phyloP scores from a whole-genome alignment of 768 basidiomycete genomes.

The Phylloporus rhodoxanthus region DNA sequence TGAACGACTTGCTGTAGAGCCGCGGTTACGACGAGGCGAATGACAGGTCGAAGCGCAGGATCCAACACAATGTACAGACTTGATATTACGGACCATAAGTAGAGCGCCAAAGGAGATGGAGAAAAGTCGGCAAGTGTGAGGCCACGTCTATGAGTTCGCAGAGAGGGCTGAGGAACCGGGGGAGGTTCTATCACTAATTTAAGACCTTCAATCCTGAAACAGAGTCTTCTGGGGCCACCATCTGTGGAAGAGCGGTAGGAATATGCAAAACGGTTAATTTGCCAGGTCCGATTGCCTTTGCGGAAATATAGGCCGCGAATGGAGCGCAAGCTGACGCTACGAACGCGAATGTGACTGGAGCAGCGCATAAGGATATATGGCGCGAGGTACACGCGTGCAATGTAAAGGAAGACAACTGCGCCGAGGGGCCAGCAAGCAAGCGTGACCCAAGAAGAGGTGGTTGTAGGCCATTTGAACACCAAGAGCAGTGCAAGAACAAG shows the following conservation, averaged over 20 bases:
- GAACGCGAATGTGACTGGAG: slow-evolving; percentile 58
- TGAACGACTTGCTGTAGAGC: slow-evolving; percentile 54
- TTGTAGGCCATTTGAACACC: slow-evolving; percentile 19
- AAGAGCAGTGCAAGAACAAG: slow-evolving; percentile 10
- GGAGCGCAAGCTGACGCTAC: slow-evolving; percentile 71
- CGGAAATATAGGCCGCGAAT: slow-evolving; percentile 71
- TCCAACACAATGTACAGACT: slow-evolving; percentile 43
- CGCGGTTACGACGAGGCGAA: slow-evolving; percentile 51
- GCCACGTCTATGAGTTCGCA: slow-evolving; percentile 33
- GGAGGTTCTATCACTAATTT: slow-evolving; percentile 42
- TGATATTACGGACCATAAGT: slow-evolving; percentile 30
- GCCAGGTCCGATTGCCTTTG: slow-evolving; percentile 47
- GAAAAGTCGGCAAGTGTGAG: slow-evolving; percentile 39
- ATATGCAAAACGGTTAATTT: slow-evolving; percentile 61
- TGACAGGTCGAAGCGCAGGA: slow-evolving; percentile 55
- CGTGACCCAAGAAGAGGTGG: slow-evolving; percentile 33
- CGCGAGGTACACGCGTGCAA: slow-evolving; percentile 60
- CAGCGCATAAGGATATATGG: slow-evolving; percentile 57
- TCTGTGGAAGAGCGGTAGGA: slow-evolving; percentile 49
- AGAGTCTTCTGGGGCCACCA: slow-evolving; percentile 48
- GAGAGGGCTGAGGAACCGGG: slow-evolving; percentile 11
- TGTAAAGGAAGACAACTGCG: slow-evolving; percentile 47
- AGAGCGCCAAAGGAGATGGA: slow-evolving; percentile 32
- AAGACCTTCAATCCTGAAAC: slow-evolving; percentile 57
- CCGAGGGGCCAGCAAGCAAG: slow-evolving; percentile 47